A percentile compares a stretch with the other conserved stretches of the same genome.
Conservation (phyloP, 805 yeast genomes). For the Starmerella lactis-condensi region DNA sequence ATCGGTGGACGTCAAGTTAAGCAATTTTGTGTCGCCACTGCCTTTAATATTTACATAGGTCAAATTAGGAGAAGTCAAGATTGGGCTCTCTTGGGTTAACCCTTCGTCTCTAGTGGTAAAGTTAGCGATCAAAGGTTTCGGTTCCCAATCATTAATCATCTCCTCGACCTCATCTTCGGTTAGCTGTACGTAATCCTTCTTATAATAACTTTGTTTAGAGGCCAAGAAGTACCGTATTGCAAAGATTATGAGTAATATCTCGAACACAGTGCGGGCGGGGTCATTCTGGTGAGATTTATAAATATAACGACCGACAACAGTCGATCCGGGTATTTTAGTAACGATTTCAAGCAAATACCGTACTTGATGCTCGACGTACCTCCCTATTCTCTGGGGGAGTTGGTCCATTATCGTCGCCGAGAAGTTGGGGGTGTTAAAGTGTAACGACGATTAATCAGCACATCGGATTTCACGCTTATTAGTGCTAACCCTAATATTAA, state of each 20-base stretch:
- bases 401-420: slow-evolving; percentile 15
- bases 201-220: slow-evolving; percentile 56
- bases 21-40: slow-evolving; percentile 25
- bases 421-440: no score
- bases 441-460: no score
- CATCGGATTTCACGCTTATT: no score
- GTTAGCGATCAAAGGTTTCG: slow-evolving; percentile 57
- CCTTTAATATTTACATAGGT: slow-evolving; percentile 20
- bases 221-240: slow-evolving; percentile 71
- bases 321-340: slow-evolving; percentile 25
- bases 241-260: slow-evolving; percentile 53
- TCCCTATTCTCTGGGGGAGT: slow-evolving; percentile 14
- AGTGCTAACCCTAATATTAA: no score
- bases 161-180: slow-evolving; percentile 50
- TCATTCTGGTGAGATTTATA: slow-evolving; percentile 78
- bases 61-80: slow-evolving; percentile 37
- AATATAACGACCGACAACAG: slow-evolving; percentile 39
- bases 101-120: slow-evolving; percentile 30
- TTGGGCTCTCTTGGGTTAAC: slow-evolving; percentile 44
- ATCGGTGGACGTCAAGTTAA: slow-evolving; percentile 57
- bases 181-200: slow-evolving; percentile 44
- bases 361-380: slow-evolving; percentile 14
- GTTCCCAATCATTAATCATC: slow-evolving; percentile 77
- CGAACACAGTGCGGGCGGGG: slow-evolving; percentile 75
- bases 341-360: slow-evolving; percentile 8